These are phyloP conservation scores for Kwoniella europaea DNA, from an alignment of 768 basidiomycete species.

Conservation along the genomic window DNA sequence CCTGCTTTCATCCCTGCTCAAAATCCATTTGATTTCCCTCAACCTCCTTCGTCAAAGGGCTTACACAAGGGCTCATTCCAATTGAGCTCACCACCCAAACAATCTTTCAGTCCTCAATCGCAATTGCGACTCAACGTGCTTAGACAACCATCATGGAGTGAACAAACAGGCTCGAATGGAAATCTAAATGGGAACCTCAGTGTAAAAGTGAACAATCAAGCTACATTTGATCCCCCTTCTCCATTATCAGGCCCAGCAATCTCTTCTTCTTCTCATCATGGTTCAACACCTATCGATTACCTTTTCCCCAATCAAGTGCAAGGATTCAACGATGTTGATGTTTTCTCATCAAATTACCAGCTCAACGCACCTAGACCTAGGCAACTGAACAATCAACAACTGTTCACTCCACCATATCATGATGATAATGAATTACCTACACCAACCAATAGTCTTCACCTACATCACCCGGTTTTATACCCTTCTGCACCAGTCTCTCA, in stretches of 20 bases:
- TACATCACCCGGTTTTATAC: slow-evolving; percentile 19
- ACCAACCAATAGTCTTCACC: slow-evolving; percentile 7
- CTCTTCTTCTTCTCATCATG: background rate
- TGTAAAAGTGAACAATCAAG: background rate
- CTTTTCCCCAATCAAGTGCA: slow-evolving; percentile 8
- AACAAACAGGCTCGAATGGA: background rate
- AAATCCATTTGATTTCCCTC: slow-evolving; percentile 3
- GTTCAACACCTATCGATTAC: background rate
- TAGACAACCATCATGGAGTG: slow-evolving; percentile 18
- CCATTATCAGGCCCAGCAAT: slow-evolving; percentile 11
- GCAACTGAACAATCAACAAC: slow-evolving; percentile 7
- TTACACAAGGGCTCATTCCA: background rate
- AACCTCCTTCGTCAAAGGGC: background rate
- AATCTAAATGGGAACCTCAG: slow-evolving; percentile 6
- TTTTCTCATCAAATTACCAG: slow-evolving; percentile 18
- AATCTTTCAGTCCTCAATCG: background rate
- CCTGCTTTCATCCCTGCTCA: background rate
- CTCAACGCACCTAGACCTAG: slow-evolving; percentile 7
- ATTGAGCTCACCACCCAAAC: slow-evolving; percentile 14
- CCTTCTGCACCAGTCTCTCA: slow-evolving; percentile 18
- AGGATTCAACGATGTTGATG: slow-evolving; percentile 20
- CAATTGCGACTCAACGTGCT: background rate
- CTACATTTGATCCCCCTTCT: slow-evolving; percentile 11
- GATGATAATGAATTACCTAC: slow-evolving; percentile 5
- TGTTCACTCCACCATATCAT: slow-evolving; percentile 20